Conservation (phyloP, 2,329 filamentous ascomycete species). For the Aciculosporium take region DNA sequence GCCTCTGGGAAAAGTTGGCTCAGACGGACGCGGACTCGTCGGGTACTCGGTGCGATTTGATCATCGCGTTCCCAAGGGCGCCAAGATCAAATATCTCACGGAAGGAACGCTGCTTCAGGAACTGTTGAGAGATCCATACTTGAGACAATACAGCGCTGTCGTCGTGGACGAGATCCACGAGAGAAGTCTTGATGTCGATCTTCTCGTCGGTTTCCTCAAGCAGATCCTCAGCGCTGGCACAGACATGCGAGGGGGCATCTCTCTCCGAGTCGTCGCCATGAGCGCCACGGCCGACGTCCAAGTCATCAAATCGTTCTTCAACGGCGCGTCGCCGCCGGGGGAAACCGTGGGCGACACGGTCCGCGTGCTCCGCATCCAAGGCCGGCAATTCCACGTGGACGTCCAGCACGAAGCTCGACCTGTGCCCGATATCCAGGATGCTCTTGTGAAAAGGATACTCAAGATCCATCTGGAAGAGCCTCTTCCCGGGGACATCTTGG, state of each 20-base stretch:
- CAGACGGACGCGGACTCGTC: conserved; percentile 42
- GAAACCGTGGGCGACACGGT: conserved; percentile 10
- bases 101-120: conserved; percentile 96
- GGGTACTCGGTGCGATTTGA: conserved; percentile 96
- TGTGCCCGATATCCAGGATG: conserved; percentile 68
- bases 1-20: conserved; percentile 28
- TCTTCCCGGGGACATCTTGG: conserved; percentile 84
- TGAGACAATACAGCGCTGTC: conserved; percentile 76
- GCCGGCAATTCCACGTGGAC: conserved; percentile 75
- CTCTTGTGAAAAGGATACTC: conserved; percentile 68
- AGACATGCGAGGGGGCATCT: conserved; percentile 52
- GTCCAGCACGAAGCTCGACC: conserved; percentile 60
- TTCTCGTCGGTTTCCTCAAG: conserved; percentile 78
- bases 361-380: conserved; percentile 54
- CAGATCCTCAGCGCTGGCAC: conserved; percentile 53
- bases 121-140: conserved; percentile 67
- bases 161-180: conserved; percentile 97
- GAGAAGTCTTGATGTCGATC: conserved; percentile 83
- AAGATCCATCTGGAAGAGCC: conserved; percentile 78
- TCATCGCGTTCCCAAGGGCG: conserved; percentile 65
- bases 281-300: conserved; percentile 90
- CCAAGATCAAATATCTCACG: conserved; percentile 82
- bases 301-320: conserved; percentile 63
- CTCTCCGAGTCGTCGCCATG: conserved; percentile 88
- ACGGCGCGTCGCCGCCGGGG: conserved; percentile 13